phyloP scores from a whole-genome alignment of 352 stramenopile species.

The Poterioochromonas sp. region DNA sequence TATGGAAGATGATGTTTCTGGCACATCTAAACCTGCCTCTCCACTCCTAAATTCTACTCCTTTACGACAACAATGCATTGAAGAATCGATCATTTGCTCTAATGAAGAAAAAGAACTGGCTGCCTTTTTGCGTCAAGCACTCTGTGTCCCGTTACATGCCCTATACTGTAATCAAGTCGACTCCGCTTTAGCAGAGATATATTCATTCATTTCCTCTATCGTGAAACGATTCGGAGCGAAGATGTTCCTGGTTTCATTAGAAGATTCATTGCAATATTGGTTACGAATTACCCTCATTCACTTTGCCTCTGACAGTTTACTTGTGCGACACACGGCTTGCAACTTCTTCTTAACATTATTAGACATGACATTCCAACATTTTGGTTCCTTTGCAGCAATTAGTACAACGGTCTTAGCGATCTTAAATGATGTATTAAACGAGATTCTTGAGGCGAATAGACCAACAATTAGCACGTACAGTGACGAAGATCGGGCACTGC shows the following conservation, averaged over 20 bases:
- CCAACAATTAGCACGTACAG: neutral
- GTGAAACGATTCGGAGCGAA: neutral
- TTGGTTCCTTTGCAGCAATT: neutral
- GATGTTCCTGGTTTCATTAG: neutral
- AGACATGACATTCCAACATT: neutral
- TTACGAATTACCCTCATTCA: neutral
- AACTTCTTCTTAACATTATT: conserved; percentile 13
- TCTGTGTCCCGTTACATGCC: neutral
- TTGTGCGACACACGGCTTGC: neutral
- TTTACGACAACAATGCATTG: too few species aligned
- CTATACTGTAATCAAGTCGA: conserved; percentile 1
- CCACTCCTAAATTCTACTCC: too few species aligned
- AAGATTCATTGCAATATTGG: conserved; percentile 32
- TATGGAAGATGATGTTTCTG: too few species aligned
- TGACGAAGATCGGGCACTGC: neutral
- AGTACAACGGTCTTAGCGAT: neutral
- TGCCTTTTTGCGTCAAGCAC: neutral
- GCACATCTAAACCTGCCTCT: too few species aligned
- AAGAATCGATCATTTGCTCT: neutral
- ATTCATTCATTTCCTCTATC: neutral
- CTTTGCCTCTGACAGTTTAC: neutral
- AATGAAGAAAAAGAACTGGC: too few species aligned
- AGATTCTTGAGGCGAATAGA: neutral
- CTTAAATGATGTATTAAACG: neutral
- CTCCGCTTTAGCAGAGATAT: neutral